Base-by-base conservation (phyloP, 257 asterid species). In the Ajuga chamaepitys region DNA sequence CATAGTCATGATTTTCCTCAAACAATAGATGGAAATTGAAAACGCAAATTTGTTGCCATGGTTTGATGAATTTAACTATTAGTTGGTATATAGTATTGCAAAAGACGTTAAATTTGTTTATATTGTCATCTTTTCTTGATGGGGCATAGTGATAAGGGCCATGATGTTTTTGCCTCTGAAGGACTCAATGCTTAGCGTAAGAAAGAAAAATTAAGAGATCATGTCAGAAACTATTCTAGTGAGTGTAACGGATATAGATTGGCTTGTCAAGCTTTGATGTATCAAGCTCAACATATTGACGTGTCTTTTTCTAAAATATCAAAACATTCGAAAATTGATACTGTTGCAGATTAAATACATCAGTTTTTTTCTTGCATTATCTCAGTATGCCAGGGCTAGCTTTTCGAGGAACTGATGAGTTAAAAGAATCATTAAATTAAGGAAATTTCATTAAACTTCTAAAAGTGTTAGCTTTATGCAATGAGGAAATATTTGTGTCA, bases 181-280 rank as follows among this genome's bases (percentile, higher is more conserved):
- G 38, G 55, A 9, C 42, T 24, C 24, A 42, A 14, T 40, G 2
- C 4, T 22, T 42, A 57, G 57, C 18, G 28, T 51, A 62, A 45
- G 45, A 61, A 62, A 62, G 20, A 62, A 5, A 62, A 37, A 37
- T 18, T 59, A 17, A 40, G 66, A 40, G 66, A 59, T 5, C 51
- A 59, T 59, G 66, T 59, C 40, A 37, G 66, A 21, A 18, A 11
- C 7, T 22, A 38, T 38, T 20, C 12, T 38, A 59, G 51, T 40
- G 66, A 24, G n/a, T 38, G 22, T 37, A 38, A 40, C 14, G 21
- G 6, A 24, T 59, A 37, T 21, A 59, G 30, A 45, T 42, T 62
- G 46, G 52, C 51, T 17, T 41, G 42, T 4, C n/a, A 61, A 13
- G 55, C 13, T 5, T 25, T 38, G 35, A 59, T 59, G n/a, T n/a